Evolutionary conservation across 1,139 yeast species (phyloP).

Genomic region (Kodamaea alishanica): DNA sequence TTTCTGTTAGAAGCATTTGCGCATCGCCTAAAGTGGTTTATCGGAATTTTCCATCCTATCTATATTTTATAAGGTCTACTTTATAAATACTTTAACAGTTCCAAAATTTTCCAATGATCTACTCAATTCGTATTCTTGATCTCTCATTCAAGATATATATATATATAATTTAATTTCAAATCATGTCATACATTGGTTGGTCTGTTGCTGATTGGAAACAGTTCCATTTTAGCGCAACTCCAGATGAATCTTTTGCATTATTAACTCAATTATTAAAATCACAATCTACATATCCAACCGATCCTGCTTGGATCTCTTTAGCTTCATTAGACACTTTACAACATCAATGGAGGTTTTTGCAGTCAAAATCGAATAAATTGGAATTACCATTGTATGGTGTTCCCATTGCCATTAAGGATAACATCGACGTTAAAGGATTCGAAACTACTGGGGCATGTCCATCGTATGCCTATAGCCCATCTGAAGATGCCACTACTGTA

Average conservation of each 20-base stretch:
- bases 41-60: no score
- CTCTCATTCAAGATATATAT: conserved; percentile 1
- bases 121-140: not conserved
- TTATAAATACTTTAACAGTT: not conserved
- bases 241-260: conserved; percentile 54
- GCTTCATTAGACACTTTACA: conserved; percentile 55
- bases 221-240: conserved; percentile 62
- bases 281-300: conserved; percentile 47
- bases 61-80: no score
- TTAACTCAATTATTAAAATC: conserved; percentile 47
- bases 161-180: not conserved
- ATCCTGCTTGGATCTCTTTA: conserved; percentile 89
- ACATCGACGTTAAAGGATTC: conserved; percentile 80
- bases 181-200: conserved; percentile 35
- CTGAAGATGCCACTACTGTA: conserved; percentile 72
- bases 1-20: no score
- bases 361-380: conserved; percentile 52
- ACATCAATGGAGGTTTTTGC: conserved; percentile 79
- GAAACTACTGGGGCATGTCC: conserved; percentile 96
- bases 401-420: conserved; percentile 91
- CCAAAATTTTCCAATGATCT: conserved; percentile 3
- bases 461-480: conserved; percentile 63
- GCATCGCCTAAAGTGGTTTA: no score
- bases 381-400: conserved; percentile 76
- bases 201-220: conserved; percentile 59